Evolutionary conservation across 176 grass and related monocot species (phyloP).

Genomic region (Phoenix dactylifera): DNA sequence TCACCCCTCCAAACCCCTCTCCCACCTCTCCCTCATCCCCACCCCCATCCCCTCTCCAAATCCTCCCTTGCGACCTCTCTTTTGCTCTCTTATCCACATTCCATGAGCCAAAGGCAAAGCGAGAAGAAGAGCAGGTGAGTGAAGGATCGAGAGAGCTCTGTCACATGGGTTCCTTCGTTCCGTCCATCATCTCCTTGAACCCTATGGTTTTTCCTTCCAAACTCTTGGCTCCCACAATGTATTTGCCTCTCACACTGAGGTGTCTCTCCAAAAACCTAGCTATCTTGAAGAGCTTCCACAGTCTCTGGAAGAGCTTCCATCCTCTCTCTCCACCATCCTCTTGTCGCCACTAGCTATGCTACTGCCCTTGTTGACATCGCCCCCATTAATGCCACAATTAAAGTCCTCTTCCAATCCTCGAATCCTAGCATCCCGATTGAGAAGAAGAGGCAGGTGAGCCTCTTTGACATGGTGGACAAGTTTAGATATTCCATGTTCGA

Average conservation of each 20-base stretch:
- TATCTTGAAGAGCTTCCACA: conserved; percentile 18
- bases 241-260: neutral
- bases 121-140: neutral
- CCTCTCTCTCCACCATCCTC: neutral
- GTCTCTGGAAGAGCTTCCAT: conserved; percentile 14
- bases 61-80: neutral
- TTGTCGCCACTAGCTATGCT: too few species aligned
- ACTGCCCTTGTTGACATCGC: accelerated
- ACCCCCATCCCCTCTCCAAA: too few species aligned
- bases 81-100: neutral
- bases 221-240: conserved; percentile 5
- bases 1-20: too few species aligned
- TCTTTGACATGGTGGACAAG: too few species aligned
- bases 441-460: too few species aligned
- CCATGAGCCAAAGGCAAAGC: neutral
- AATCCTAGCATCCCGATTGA: too few species aligned
- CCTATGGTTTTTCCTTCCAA: conserved; percentile 12
- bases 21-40: too few species aligned
- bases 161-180: conserved; percentile 36
- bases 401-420: too few species aligned
- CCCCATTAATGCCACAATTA: too few species aligned
- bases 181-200: conserved; percentile 24
- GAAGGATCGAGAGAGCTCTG: neutral
- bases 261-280: conserved; percentile 1
- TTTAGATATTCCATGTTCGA: too few species aligned